These are phyloP conservation scores for Perkinsus olseni DNA, from an alignment of 169 alveolate species.

Conservation along the genomic window DNA sequence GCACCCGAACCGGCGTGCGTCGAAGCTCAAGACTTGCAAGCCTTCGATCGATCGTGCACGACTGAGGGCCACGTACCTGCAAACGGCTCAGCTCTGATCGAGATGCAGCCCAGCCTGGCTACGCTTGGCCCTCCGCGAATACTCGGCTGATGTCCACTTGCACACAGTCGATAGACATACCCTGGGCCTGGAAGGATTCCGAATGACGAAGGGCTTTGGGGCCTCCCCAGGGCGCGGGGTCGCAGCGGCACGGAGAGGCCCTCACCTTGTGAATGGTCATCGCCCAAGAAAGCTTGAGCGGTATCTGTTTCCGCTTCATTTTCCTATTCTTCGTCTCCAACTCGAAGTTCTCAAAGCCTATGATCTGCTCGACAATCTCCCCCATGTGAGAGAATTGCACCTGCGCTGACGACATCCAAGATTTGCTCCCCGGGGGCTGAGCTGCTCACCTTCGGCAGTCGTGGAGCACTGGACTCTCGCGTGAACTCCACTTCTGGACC, in stretches of 20 bases:
- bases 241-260: neutral
- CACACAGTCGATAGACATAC: neutral
- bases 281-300: neutral
- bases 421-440: too few relatives aligned
- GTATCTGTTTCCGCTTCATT: neutral
- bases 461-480: too few relatives aligned
- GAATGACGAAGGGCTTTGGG: neutral
- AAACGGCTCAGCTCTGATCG: too few relatives aligned
- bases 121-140: neutral
- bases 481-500: too few relatives aligned
- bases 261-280: neutral
- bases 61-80: neutral
- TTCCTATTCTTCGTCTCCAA: neutral
- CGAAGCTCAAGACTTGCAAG: neutral
- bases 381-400: slow-evolving; percentile 1
- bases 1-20: neutral
- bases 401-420: neutral
- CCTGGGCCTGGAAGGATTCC: neutral
- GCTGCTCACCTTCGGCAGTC: too few relatives aligned
- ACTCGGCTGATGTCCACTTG: neutral
- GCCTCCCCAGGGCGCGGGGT: neutral
- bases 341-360: neutral
- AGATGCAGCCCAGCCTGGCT: neutral
- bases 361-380: neutral
- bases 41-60: neutral